Evolutionary conservation across 2,329 filamentous ascomycete genomes (phyloP).

Genomic region (Endoconidiophora polonica): DNA sequence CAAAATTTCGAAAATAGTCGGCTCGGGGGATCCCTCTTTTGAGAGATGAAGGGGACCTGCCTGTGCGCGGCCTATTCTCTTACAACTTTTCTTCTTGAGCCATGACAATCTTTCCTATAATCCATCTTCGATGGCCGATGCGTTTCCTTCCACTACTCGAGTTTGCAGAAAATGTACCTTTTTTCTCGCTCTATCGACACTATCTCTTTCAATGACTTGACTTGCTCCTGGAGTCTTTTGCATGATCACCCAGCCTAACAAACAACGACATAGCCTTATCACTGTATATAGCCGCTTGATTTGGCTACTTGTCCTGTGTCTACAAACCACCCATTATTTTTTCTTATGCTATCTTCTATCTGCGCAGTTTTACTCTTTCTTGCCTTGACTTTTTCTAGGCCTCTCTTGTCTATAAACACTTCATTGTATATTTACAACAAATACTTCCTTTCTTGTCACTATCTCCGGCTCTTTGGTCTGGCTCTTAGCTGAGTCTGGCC

Average conservation of each 20-base stretch:
- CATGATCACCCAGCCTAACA: not conserved
- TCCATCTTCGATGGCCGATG: not conserved
- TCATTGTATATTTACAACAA: slow-evolving; percentile 4
- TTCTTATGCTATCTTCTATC: slow-evolving; percentile 3
- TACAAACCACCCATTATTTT: not conserved
- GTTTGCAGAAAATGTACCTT: too few species aligned
- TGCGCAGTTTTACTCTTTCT: slow-evolving; percentile 6
- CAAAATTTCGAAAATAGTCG: not conserved
- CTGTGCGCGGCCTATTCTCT: not conserved
- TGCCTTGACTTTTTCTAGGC: not conserved
- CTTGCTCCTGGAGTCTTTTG: not conserved
- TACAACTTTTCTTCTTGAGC: not conserved
- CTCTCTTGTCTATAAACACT: not conserved
- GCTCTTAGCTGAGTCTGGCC: not conserved
- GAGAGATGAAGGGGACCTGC: slow-evolving; percentile 4
- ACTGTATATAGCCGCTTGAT: slow-evolving; percentile 6
- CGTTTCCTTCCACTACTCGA: not conserved
- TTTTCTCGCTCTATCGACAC: not conserved
- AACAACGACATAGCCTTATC: not conserved
- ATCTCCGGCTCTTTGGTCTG: not conserved
- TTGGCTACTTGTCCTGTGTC: slow-evolving; percentile 5
- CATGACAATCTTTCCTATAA: slow-evolving; percentile 3
- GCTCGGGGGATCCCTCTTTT: not conserved
- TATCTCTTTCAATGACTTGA: not conserved
- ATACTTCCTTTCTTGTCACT: not conserved